Base-by-base conservation (phyloP, 2,329 filamentous ascomycete species). In the Fusarium neocosmosporiellum region DNA sequence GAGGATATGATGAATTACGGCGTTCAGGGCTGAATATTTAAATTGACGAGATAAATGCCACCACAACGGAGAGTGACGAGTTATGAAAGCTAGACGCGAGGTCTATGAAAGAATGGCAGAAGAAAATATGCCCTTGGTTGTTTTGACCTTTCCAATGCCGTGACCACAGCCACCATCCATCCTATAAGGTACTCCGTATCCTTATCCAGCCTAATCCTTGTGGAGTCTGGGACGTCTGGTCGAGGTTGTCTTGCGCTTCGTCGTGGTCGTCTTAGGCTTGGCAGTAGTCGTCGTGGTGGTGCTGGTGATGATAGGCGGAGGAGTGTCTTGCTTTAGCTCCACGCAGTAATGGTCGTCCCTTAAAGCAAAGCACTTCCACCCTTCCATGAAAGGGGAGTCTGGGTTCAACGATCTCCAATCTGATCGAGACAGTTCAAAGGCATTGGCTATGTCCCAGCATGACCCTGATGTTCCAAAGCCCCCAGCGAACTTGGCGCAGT, bases 301-400 rank as follows among this genome's bases (percentile, higher is more conserved):
- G 18, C 29, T 61, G 20, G n/a, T 66, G 22, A 37, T 27, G n/a
- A 27, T 24, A 33, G 33, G 14, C 11, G 65, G 48, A 33, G 37
- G 43, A 18, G 60, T 55, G 16, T 33, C 27, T 24, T 36, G 50
- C 18, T 31, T 63, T 57, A 60, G 59, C 55, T 72, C 71, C 63
- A 78, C 65, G 63, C 77, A 78, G 60, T 77, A 75, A 77, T 31
- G 50, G 22, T 58, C 20, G 27, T 55, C 39, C 24, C 57, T 33
- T 31, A 67, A 48, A 9, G 60, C 50, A 5, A 53, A 34, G 65
- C 60, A 71, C 33, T 37, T 55, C 7, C 4, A 18, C 34, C 22
- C n/a, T 34, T 58, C 29, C 20, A 20, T 55, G 10, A 9, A n/a
- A 14, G 36, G n/a, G n/a, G 22, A 6, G 29, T 43, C 29, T 61